phyloP scores from a whole-genome alignment of 768 basidiomycete species.

The Clavaria fumosa region DNA sequence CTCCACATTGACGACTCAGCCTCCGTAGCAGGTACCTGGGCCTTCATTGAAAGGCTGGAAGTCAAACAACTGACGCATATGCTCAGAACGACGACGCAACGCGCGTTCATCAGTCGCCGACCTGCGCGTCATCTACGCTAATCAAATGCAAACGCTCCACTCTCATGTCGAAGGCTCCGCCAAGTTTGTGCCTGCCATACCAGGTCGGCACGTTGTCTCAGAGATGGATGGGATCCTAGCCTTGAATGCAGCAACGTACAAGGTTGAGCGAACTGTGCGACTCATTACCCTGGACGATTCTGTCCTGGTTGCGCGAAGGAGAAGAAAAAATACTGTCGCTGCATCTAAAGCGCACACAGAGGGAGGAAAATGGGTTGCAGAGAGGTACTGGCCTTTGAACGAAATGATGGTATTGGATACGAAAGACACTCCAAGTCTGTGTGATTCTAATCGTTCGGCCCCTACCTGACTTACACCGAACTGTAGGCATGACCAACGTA shows the following conservation, averaged over 20 bases:
- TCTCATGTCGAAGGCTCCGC: constrained; percentile 85
- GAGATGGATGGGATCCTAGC: constrained; percentile 75
- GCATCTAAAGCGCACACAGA: constrained; percentile 25
- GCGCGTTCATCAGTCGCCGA: constrained; percentile 88
- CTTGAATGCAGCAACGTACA: constrained; percentile 91
- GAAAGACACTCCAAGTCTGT: constrained; percentile 82
- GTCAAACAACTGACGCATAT: neutral
- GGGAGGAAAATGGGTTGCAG: constrained; percentile 71
- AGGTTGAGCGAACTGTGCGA: constrained; percentile 70
- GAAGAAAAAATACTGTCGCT: constrained; percentile 43
- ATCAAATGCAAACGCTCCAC: constrained; percentile 86
- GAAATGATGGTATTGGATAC: constrained; percentile 94
- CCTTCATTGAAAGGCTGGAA: constrained; percentile 18
- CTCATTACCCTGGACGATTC: constrained; percentile 88
- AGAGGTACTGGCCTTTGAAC: constrained; percentile 82
- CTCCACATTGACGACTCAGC: constrained; percentile 80
- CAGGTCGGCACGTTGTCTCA: constrained; percentile 80
- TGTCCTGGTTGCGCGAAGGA: constrained; percentile 70
- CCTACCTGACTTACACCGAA: constrained; percentile 3
- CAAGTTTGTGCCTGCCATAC: constrained; percentile 84
- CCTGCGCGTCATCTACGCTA: constrained; percentile 83
- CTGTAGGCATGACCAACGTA: constrained; percentile 74
- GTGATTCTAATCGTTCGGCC: constrained; percentile 1
- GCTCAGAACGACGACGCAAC: constrained; percentile 6
- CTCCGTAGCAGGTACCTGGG: constrained; percentile 33